Evolutionary conservation across 1,284 basidiomycete genomes (phyloP).

Genomic region (Moesziomyces globuligerus): DNA sequence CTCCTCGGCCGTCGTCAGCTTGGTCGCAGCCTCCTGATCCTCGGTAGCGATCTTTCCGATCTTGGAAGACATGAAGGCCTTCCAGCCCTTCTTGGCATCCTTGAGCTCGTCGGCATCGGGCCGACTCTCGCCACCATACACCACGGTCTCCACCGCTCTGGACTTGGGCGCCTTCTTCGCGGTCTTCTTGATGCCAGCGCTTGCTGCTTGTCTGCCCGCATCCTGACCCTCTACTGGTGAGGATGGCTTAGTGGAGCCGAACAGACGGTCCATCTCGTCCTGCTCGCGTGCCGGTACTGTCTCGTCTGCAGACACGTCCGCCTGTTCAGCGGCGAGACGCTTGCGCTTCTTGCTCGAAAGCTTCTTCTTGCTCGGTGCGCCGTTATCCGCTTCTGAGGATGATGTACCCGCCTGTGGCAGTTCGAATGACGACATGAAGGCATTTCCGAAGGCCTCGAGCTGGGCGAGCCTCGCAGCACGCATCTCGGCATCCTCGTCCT

Average conservation of each 20-base stretch:
- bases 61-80: slow-evolving; percentile 54
- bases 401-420: slow-evolving; percentile 7
- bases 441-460: slow-evolving; percentile 39
- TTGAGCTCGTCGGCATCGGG: slow-evolving; percentile 28
- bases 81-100: slow-evolving; percentile 43
- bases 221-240: too few species aligned
- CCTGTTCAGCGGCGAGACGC: slow-evolving; percentile 20
- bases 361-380: slow-evolving; percentile 6
- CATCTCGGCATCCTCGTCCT: slow-evolving; percentile 4
- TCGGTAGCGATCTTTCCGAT: slow-evolving; percentile 43
- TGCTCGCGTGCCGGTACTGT: slow-evolving; percentile 5
- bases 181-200: slow-evolving; percentile 5
- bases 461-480: slow-evolving; percentile 29
- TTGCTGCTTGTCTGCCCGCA: not conserved
- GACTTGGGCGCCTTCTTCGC: slow-evolving; percentile 26
- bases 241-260: slow-evolving; percentile 13
- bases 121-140: slow-evolving; percentile 31
- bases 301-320: not conserved
- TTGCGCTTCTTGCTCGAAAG: slow-evolving; percentile 37
- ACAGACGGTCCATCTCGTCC: slow-evolving; percentile 38
- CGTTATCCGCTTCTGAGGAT: not conserved
- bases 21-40: slow-evolving; percentile 9
- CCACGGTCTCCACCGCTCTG: slow-evolving; percentile 33
- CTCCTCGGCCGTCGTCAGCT: slow-evolving; percentile 32
- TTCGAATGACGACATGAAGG: slow-evolving; percentile 42